Evolutionary conservation across 257 asterid species (phyloP).

Genomic region (Gentiana straminea): DNA sequence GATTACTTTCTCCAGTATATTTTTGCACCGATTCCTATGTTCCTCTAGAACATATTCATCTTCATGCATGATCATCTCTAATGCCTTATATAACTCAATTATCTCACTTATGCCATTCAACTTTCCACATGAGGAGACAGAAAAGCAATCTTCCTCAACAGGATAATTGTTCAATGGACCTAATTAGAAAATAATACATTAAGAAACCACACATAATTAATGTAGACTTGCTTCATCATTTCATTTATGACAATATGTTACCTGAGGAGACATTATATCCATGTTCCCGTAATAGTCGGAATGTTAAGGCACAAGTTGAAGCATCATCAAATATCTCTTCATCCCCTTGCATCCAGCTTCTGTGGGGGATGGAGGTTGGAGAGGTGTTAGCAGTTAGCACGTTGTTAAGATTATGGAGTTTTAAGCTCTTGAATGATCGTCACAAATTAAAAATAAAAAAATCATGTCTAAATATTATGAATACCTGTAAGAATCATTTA

Average conservation of each 20-base stretch:
- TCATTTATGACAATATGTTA: slow-evolving; percentile 17
- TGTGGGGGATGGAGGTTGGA: slow-evolving; percentile 3
- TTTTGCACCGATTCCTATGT: slow-evolving; percentile 35
- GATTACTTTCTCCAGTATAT: slow-evolving; percentile 38
- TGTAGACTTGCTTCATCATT: not conserved
- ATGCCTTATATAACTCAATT: slow-evolving; percentile 61
- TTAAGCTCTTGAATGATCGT: not conserved
- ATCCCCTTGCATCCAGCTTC: slow-evolving; percentile 74
- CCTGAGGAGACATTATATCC: slow-evolving; percentile 75
- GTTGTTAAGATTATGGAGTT: not conserved
- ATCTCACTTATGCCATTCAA: slow-evolving; percentile 31
- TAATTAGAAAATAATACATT: slow-evolving; percentile 17
- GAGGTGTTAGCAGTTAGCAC: not conserved
- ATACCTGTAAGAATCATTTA: slow-evolving; percentile 78
- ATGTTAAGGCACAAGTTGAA: slow-evolving; percentile 75
- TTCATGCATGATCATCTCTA: slow-evolving; percentile 41
- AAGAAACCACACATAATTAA: not conserved
- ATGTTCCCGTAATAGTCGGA: slow-evolving; percentile 51
- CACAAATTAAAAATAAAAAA: not conserved
- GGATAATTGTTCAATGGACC: slow-evolving; percentile 36
- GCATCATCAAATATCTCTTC: slow-evolving; percentile 73
- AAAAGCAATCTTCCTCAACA: slow-evolving; percentile 27
- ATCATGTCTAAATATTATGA: slow-evolving; percentile 1
- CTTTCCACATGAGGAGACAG: slow-evolving; percentile 31
- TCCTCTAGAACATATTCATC: slow-evolving; percentile 41